Base-by-base conservation (phyloP, 108 stramenopile genomes). In the Skeletonema costatum region DNA sequence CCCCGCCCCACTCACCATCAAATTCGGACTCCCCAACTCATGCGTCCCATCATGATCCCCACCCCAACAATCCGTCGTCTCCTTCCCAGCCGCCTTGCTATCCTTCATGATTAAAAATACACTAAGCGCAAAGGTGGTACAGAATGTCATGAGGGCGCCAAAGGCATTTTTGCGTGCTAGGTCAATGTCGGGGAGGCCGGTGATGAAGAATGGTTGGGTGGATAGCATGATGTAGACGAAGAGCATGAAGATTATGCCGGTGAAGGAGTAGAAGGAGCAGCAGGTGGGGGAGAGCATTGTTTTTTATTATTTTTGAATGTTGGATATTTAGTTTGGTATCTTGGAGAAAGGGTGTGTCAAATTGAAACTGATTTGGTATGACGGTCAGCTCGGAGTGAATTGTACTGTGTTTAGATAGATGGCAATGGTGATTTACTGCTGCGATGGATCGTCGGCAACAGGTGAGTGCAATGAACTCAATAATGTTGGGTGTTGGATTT, bases 221-320 rank as follows among this genome's bases (percentile, higher is more conserved):
- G 76, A 39, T 3, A 82, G 66, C 71, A 82, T 72, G 71, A 72
- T 71, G 58, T 76, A 76, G 14, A 84, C 83, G 60, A 76, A 84
- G 48, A 69, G 44, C 69, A 76, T 73, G 71, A 82, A 82, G 59
- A 73, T 32, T 38, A 64, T 64, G 35, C 82, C 82, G 9, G 82
- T 82, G 67, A 68, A 60, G 67, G 82, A 82, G 67, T 82, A 82
- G 71, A 82, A 76, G 32, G 62, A 64, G 71, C 75, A 76, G 74
- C 70, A 71, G 64, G 17, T 7, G 46, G 79, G 73, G 71, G 58
- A 74, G 68, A 68, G 70, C 70, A 77, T 60, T 62, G 69, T 80
- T 46, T 61, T 80, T 50, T n/a, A n/a, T n/a, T n/a, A 17, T 14
- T 25, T 16, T 19, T 46, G 39, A 14, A 14, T 41, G 62, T 11